Evolutionary conservation across 148 eudicot species (phyloP), one percentile per base, ranked within the genome.

Genomic region (Silene uniflora): DNA sequence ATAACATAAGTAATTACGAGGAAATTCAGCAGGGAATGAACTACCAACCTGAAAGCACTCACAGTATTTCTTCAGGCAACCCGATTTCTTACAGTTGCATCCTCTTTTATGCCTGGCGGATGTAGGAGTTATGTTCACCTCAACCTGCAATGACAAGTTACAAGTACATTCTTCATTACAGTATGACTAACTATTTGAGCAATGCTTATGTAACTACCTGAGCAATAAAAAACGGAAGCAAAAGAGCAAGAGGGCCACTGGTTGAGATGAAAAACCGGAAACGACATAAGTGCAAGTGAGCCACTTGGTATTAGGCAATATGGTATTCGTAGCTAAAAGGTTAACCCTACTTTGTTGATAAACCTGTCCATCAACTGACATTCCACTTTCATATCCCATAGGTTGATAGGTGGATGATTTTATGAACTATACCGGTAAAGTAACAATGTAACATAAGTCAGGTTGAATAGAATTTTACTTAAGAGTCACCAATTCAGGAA

Each of bases 31-130:
- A 42, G 72, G 54, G 62, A 54, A 55, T 74, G 25, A 66, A 82
- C 87, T 83, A 55, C 77, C 21, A 66, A 85, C 87, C 87, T 85
- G 87, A 75, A 79, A 85, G 83, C 87, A 85, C 78, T 85, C 87
- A 32, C 87, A 85, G 62, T 85, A 85, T 76, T 82, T 85, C 83
- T 85, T 85, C 77, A 85, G 62, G 72, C 87, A 85, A 67, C 85
- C 76, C 18, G 87, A 85, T 71, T 80, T 85, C 75, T 85, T 85
- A 73, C 87, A 85, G 79, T 85, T 79, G 77, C 87, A 85, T 71
- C 87, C 87, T 75, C 76, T 74, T 73, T 82, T 80, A 75, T 82
- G 81, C 68, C 87, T 74, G 29, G 87, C 85, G 62, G 87, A 85
- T 71, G 83, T 83, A 25, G 87, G 83, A 77, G 83, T 82, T 62